These are phyloP conservation scores for Leucosporidium scottii DNA, from an alignment of 768 basidiomycete species.

Conservation along the genomic window DNA sequence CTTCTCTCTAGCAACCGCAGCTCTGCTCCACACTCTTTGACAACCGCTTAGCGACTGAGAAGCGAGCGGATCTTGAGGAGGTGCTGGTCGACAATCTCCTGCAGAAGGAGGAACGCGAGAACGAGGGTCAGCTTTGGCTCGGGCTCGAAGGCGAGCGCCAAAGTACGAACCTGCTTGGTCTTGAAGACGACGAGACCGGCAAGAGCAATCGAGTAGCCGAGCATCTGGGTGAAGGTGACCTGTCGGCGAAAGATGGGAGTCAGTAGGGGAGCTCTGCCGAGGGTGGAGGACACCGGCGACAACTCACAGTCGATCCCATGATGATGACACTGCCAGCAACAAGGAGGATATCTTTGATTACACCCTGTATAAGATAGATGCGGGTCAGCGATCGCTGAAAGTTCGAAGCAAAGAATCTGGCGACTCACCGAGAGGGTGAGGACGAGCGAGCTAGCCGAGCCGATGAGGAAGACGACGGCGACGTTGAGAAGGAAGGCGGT, in stretches of 20 bases:
- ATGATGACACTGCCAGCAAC: conserved; percentile 83
- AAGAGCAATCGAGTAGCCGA: conserved; percentile 82
- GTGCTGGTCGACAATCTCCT: conserved; percentile 32
- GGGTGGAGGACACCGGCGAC: too few relatives aligned
- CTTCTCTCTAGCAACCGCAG: too few relatives aligned
- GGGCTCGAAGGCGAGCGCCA: background rate
- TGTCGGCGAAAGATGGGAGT: too few relatives aligned
- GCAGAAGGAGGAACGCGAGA: conserved; percentile 11
- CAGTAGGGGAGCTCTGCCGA: too few relatives aligned
- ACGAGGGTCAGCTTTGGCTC: background rate
- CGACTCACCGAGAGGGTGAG: conserved; percentile 69
- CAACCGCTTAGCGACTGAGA: conserved; percentile 15
- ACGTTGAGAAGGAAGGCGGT: conserved; percentile 79
- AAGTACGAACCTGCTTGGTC: background rate
- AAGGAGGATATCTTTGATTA: conserved; percentile 75
- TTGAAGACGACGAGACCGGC: conserved; percentile 70
- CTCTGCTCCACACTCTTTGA: too few relatives aligned
- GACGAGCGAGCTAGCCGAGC: conserved; percentile 56
- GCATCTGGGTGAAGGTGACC: conserved; percentile 65
- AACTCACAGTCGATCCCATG: conserved; percentile 56
- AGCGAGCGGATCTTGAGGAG: conserved; percentile 16
- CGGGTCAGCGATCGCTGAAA: background rate
- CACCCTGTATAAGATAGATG: background rate
- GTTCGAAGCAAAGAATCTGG: conserved; percentile 5
- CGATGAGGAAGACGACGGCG: conserved; percentile 86